These are phyloP conservation scores for Ophiosphaerella herpotricha DNA, from an alignment of 2,329 filamentous ascomycete species.

Conservation along the genomic window DNA sequence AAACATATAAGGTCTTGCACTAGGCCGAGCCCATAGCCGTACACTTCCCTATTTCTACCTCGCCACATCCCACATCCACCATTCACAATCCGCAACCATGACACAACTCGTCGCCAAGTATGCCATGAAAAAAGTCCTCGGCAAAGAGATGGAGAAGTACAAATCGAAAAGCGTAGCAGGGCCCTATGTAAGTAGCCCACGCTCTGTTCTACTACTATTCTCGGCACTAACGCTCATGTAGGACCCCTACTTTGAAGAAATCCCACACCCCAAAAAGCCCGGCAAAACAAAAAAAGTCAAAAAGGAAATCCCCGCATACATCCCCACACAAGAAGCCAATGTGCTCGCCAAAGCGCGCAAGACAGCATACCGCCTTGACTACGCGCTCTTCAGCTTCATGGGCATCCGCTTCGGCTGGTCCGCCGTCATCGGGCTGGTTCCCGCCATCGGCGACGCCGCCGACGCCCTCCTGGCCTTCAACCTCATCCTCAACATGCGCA, in stretches of 20 bases:
- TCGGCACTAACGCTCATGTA: constrained; percentile 44
- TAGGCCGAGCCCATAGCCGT: constrained; percentile 3
- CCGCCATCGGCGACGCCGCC: constrained; percentile 63
- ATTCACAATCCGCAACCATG: constrained; percentile 43
- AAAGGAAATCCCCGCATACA: constrained; percentile 81
- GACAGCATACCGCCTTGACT: constrained; percentile 83
- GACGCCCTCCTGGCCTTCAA: constrained; percentile 60
- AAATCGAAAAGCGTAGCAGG: constrained; percentile 49
- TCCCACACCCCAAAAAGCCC: constrained; percentile 72
- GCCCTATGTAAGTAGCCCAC: constrained; percentile 44
- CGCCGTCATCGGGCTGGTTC: constrained; percentile 81
- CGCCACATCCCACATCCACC: constrained; percentile 5
- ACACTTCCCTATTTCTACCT: constrained; percentile 8
- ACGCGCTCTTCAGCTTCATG: constrained; percentile 78
- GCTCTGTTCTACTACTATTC: neutral
- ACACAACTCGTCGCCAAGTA: constrained; percentile 53
- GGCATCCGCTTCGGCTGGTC: constrained; percentile 89
- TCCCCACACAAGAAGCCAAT: constrained; percentile 79
- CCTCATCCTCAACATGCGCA: constrained; percentile 72
- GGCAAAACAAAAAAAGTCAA: constrained; percentile 81
- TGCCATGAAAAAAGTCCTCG: constrained; percentile 56
- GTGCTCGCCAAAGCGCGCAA: constrained; percentile 86
- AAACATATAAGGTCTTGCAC: constrained; percentile 26
- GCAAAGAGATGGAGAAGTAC: constrained; percentile 55
- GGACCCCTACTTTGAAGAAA: constrained; percentile 89